A percentile compares a stretch with the other conserved stretches of the same genome.
phyloP scores from a whole-genome alignment of 192 early-diverging fungal genomes.

The Tieghemiomyces parasiticus region DNA sequence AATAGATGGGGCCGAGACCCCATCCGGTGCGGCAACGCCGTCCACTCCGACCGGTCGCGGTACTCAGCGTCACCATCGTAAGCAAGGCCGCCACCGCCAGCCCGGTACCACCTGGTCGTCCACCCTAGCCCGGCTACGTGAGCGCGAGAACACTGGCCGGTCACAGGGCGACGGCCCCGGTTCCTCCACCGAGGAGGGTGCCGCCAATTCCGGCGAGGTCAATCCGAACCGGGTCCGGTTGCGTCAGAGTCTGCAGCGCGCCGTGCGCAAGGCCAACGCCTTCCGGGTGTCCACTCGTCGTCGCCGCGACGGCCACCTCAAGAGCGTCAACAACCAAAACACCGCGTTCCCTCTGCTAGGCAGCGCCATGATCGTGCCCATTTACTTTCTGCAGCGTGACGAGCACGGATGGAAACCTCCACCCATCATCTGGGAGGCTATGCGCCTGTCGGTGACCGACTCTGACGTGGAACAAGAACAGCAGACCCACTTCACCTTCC shows the following conservation, averaged over 20 bases:
- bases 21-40: too few relatives aligned
- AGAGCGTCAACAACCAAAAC: neutral
- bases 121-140: too few relatives aligned
- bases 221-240: neutral
- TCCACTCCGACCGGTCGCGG: too few relatives aligned
- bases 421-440: slow-evolving; percentile 33
- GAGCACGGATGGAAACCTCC: slow-evolving; percentile 28
- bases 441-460: slow-evolving; percentile 22
- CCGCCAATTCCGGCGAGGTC: too few relatives aligned
- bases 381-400: slow-evolving; percentile 32
- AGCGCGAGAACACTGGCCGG: too few relatives aligned
- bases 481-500: slow-evolving; percentile 37
- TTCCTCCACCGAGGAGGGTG: too few relatives aligned
- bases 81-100: too few relatives aligned
- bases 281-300: neutral
- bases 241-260: slow-evolving; percentile 1
- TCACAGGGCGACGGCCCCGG: too few relatives aligned
- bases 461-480: neutral
- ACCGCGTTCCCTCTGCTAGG: slow-evolving; percentile 27
- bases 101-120: too few relatives aligned
- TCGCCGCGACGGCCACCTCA: neutral
- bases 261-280: slow-evolving; percentile 5
- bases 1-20: too few relatives aligned
- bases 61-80: too few relatives aligned
- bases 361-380: slow-evolving; percentile 32